phyloP scores from a whole-genome alignment of 306 rosid species.

The Hippophae tibetana region DNA sequence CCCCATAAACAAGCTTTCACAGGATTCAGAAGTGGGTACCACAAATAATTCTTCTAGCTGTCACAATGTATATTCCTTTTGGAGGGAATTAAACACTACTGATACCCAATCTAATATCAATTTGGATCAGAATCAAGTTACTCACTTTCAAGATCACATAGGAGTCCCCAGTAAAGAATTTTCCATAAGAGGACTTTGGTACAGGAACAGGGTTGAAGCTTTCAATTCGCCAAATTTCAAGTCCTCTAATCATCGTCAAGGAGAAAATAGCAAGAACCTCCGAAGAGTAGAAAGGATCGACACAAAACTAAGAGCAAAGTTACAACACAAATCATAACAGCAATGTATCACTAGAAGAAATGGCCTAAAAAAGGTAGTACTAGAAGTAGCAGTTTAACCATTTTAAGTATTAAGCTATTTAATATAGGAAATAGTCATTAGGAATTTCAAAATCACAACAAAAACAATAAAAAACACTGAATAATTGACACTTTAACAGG shows the following conservation, averaged over 20 bases:
- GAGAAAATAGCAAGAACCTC: constrained; percentile 24
- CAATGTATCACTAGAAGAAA: too few species aligned
- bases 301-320: constrained; percentile 7
- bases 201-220: constrained; percentile 63
- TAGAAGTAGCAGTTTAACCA: background rate
- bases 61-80: background rate
- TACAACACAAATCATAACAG: constrained; percentile 7
- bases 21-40: background rate
- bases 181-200: constrained; percentile 65
- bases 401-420: background rate
- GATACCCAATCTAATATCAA: background rate
- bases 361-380: background rate
- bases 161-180: constrained; percentile 82
- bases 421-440: too few species aligned
- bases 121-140: constrained; percentile 7
- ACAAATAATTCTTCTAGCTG: background rate
- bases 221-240: constrained; percentile 96
- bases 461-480: too few species aligned
- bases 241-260: constrained; percentile 73
- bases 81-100: background rate
- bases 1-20: background rate
- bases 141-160: constrained; percentile 81
- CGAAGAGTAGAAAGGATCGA: constrained; percentile 2
- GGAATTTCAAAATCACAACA: too few species aligned
- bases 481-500: background rate